These are phyloP conservation scores for Sordariomycetes sp. DNA, from an alignment of 2,329 filamentous ascomycete species.

Conservation along the genomic window DNA sequence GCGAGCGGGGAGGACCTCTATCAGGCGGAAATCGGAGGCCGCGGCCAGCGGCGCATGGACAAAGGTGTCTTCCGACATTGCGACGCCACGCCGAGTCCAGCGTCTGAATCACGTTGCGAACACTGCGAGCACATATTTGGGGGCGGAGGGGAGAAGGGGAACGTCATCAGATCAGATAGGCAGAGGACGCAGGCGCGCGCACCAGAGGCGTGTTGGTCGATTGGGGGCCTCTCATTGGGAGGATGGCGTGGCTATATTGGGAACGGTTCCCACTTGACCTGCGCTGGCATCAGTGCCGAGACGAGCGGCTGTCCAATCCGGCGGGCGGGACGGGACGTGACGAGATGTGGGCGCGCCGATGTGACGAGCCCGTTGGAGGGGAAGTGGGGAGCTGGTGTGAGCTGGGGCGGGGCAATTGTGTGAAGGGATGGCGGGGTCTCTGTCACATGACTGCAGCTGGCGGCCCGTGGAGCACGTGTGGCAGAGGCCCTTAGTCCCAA, in stretches of 20 bases:
- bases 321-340: constrained; percentile 2
- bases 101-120: background rate
- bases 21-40: constrained; percentile 6
- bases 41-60: background rate
- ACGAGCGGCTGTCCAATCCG: constrained; percentile 1
- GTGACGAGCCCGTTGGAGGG: background rate
- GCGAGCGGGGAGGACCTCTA: constrained; percentile 6
- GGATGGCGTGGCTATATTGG: background rate
- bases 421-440: background rate
- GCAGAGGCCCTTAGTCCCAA: background rate
- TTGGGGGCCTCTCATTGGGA: background rate
- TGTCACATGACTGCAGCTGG: background rate
- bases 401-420: background rate
- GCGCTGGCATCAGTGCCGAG: background rate
- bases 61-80: background rate
- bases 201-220: background rate
- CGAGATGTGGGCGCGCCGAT: background rate
- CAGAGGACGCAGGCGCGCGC: background rate
- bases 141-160: background rate
- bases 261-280: background rate
- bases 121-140: background rate
- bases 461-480: background rate
- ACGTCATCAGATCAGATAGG: background rate
- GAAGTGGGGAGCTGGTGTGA: background rate
- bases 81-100: background rate